Evolutionary conservation across 1,284 basidiomycete species (phyloP).

Genomic region (Sanghuangporus sanghuang): DNA sequence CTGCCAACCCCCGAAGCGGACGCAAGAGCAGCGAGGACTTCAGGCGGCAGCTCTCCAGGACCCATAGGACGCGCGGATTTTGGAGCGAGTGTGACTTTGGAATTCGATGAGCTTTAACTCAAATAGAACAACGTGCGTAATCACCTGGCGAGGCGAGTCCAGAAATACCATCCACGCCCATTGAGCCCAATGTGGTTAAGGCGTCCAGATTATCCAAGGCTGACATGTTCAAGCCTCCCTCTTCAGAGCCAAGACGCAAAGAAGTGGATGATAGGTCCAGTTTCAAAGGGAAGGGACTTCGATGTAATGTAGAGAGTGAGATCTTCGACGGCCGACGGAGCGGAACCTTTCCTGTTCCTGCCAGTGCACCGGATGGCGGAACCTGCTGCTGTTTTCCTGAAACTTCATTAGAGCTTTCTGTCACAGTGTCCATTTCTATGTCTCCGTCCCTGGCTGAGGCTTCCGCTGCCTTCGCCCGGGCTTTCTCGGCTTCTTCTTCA

Average conservation of each 20-base stretch:
- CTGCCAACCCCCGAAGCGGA: conserved; percentile 29
- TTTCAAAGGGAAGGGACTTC: conserved; percentile 62
- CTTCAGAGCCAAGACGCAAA: conserved; percentile 56
- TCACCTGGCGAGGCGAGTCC: conserved; percentile 56
- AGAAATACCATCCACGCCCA: conserved; percentile 17
- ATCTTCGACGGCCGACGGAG: conserved; percentile 64
- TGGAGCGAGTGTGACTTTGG: conserved; percentile 62
- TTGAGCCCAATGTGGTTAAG: conserved; percentile 16
- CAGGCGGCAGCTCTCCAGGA: conserved; percentile 50
- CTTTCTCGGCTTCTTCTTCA: conserved; percentile 32
- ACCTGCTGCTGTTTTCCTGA: background rate
- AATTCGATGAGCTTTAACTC: background rate
- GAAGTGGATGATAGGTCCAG: conserved; percentile 67
- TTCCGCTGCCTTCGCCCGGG: conserved; percentile 30
- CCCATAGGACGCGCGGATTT: conserved; percentile 56
- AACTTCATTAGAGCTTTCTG: background rate
- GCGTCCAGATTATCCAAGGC: conserved; percentile 27
- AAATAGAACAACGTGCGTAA: background rate
- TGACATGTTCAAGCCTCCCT: conserved; percentile 42
- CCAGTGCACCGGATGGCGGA: conserved; percentile 13
- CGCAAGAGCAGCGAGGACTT: conserved; percentile 57
- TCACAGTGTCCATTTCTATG: conserved; percentile 10
- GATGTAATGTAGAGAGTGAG: conserved; percentile 69
- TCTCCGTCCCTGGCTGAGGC: conserved; percentile 22
- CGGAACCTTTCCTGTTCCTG: conserved; percentile 18